Evolutionary conservation across 176 grass and related monocot species (phyloP).

Genomic region (Triticum timopheevii): DNA sequence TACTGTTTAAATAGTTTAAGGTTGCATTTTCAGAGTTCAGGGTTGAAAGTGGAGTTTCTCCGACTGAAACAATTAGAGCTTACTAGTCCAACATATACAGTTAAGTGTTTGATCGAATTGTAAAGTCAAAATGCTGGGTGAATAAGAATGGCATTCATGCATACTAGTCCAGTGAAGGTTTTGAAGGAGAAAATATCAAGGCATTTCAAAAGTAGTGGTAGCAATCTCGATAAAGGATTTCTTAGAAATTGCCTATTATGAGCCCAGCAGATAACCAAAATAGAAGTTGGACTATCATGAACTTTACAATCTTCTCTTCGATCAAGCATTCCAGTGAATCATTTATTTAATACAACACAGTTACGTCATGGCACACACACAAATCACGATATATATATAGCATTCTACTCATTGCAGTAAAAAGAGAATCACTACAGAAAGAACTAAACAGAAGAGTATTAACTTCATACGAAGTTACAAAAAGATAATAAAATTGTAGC

Average conservation of each 20-base stretch:
- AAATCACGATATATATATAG: background rate
- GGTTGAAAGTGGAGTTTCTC: background rate
- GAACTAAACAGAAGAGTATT: background rate
- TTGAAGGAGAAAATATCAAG: slow-evolving; percentile 16
- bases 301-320: background rate
- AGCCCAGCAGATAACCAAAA: background rate
- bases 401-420: background rate
- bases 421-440: slow-evolving; percentile 14
- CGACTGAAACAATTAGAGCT: background rate
- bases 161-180: slow-evolving; percentile 11
- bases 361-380: background rate
- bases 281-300: background rate
- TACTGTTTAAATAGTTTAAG: background rate
- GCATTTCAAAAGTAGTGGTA: background rate
- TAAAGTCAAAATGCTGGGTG: background rate
- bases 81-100: background rate
- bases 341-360: slow-evolving; percentile 12
- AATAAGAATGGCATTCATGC: slow-evolving; percentile 9
- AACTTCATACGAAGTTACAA: background rate
- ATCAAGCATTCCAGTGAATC: background rate
- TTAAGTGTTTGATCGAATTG: background rate
- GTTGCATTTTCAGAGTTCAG: background rate
- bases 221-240: slow-evolving; percentile 9
- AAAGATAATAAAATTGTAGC: background rate
- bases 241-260: background rate